Evolutionary conservation across 2,329 filamentous ascomycete genomes (phyloP).

Genomic region (Aspergillus udagawae): DNA sequence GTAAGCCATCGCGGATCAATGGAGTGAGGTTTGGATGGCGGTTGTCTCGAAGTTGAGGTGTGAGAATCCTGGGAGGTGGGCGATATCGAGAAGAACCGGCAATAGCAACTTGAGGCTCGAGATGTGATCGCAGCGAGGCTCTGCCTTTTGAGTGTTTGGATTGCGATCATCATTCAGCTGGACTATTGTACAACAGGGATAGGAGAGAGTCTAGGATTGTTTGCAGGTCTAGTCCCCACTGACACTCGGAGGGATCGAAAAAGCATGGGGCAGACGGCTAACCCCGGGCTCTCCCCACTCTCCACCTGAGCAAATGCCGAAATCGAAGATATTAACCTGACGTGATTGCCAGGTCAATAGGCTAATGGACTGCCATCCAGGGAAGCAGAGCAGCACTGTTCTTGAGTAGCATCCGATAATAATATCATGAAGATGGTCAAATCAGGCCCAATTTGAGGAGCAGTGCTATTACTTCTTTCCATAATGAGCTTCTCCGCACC

Average conservation of each 20-base stretch:
- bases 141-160: conserved; percentile 15
- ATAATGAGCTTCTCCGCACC: not conserved
- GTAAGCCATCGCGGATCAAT: conserved; percentile 64
- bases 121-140: conserved; percentile 12
- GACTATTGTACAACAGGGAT: not conserved
- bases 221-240: not conserved
- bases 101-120: conserved; percentile 1
- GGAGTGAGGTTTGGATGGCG: conserved; percentile 21
- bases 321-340: not conserved
- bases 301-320: not conserved
- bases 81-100: conserved; percentile 21
- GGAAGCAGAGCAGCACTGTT: not conserved
- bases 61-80: conserved; percentile 12
- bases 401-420: not conserved
- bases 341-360: not conserved
- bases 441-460: not conserved
- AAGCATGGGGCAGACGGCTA: not conserved
- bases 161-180: conserved; percentile 19
- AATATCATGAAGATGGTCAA: not conserved
- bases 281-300: not conserved
- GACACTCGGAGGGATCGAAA: not conserved
- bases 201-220: not conserved
- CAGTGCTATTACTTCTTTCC: not conserved
- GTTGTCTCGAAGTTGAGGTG: conserved; percentile 8
- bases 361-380: not conserved